Base-by-base conservation (phyloP, 805 yeast genomes). In the Teunomyces cretensis region DNA sequence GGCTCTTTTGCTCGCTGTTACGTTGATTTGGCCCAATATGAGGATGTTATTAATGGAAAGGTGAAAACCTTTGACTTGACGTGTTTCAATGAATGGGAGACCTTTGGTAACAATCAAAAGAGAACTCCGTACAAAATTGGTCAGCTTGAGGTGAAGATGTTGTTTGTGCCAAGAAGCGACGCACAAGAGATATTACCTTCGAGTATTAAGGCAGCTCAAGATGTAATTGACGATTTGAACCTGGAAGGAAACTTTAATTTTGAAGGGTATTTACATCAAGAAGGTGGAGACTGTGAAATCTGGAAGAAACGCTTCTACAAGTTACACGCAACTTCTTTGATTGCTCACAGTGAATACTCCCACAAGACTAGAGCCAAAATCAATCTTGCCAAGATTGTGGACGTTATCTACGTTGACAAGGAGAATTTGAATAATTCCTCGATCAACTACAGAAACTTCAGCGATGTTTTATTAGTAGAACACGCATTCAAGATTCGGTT, bases 1-100 rank as follows among this genome's bases (percentile, higher is more conserved):
- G 98, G 98, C 1, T 88, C 96, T 30, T 90, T 88, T 73, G 96
- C 89, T 7, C 76, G 92, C 56, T 79, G 86, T 43, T 82, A 84
- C 53, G 71, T 91, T 43, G 77, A 77, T 38, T 84, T 86, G 55
- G 74, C 76, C 17, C 79, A 78, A 45, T 77, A 78, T 54, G 83
- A 83, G 55, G 64, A 73, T 15, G 75, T 74, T 26, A 70, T 86
- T 38, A 78, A 75, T 13, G 85, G 88, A 13, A 61, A 67, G 39
- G 70, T 81, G 0, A 67, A 70, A 45, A 72, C 70, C 39, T 80
- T 80, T 58, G 71, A 74, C 36, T 57, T 88, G 36, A 79, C 84
- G 8, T 77, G 90, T 52, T 81, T 79, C 61, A 90, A 89, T 58
- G 96, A 89, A 60, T 92, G 97, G 97, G 54, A 55, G 1, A 53